phyloP scores from a whole-genome alignment of 352 stramenopile species.

The Aphanomyces cochlioides region DNA sequence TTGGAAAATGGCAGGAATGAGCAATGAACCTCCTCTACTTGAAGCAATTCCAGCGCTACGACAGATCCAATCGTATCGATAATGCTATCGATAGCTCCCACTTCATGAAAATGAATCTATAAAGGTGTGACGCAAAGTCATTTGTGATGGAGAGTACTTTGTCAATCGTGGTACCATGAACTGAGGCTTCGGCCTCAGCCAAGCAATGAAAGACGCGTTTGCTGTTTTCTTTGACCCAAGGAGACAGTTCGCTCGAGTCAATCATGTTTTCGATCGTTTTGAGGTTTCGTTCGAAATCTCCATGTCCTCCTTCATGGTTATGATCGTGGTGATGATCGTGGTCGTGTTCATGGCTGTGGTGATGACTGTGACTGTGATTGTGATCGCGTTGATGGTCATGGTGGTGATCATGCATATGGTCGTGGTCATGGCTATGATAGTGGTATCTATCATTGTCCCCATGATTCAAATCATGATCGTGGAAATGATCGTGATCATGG shows the following conservation, averaged over 20 bases:
- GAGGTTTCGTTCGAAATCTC: slow-evolving; percentile 82
- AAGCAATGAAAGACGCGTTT: slow-evolving; percentile 89
- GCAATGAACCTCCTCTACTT: slow-evolving; percentile 83
- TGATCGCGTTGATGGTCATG: slow-evolving; percentile 40
- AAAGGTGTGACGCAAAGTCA: not conserved
- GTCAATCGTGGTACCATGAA: slow-evolving; percentile 90
- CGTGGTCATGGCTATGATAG: slow-evolving; percentile 32
- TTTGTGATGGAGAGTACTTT: slow-evolving; percentile 14
- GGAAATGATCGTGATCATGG: slow-evolving; percentile 37
- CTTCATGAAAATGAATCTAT: slow-evolving; percentile 97
- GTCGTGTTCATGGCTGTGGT: slow-evolving; percentile 53
- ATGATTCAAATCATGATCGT: slow-evolving; percentile 42
- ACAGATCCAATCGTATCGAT: slow-evolving; percentile 95
- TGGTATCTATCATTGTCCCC: slow-evolving; percentile 43
- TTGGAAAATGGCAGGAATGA: slow-evolving; percentile 87
- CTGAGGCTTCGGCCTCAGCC: slow-evolving; percentile 90
- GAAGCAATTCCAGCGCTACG: slow-evolving; percentile 89
- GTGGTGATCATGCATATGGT: slow-evolving; percentile 35
- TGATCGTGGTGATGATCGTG: slow-evolving; percentile 35
- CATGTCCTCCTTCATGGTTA: slow-evolving; percentile 36
- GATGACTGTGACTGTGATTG: slow-evolving; percentile 39
- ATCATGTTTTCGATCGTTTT: slow-evolving; percentile 87
- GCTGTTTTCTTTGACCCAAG: slow-evolving; percentile 85
- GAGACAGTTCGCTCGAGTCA: slow-evolving; percentile 67
- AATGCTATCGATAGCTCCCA: slow-evolving; percentile 96